Conservation (phyloP, 1,139 yeast species). For the Spathaspora sp. region DNA sequence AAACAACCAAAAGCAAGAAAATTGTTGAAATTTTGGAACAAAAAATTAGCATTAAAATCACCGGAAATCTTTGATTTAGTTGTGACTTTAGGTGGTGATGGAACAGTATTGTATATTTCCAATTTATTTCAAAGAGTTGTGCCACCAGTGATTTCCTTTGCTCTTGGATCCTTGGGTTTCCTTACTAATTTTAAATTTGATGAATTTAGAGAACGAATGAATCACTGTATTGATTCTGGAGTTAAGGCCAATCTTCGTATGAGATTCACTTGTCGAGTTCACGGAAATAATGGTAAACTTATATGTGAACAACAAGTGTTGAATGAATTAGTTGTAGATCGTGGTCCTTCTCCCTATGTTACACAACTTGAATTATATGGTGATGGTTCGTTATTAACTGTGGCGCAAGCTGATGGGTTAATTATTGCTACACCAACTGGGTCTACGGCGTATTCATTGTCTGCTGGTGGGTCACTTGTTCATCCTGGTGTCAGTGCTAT, state of each 20-base stretch:
- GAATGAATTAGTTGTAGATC: constrained; percentile 79
- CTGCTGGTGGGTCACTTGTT: constrained; percentile 86
- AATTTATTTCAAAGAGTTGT: constrained; percentile 77
- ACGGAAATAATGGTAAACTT: constrained; percentile 54
- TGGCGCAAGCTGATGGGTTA: constrained; percentile 88
- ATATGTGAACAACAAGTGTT: constrained; percentile 76
- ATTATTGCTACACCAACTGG: constrained; percentile 95
- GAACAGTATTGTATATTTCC: constrained; percentile 80
- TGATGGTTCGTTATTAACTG: constrained; percentile 74
- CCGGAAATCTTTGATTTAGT: constrained; percentile 73
- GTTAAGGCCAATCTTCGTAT: constrained; percentile 77
- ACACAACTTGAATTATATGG: constrained; percentile 83
- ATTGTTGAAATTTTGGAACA: constrained; percentile 67
- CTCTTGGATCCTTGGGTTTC: constrained; percentile 81
- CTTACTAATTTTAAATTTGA: constrained; percentile 77
- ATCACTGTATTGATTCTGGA: constrained; percentile 61
- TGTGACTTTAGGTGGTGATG: constrained; percentile 88
- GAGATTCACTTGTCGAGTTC: constrained; percentile 75
- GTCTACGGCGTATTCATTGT: constrained; percentile 87
- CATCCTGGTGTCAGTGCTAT: constrained; percentile 90
- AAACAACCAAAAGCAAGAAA: constrained; percentile 42
- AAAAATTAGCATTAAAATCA: constrained; percentile 50
- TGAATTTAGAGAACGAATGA: constrained; percentile 57
- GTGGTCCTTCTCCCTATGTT: constrained; percentile 88
- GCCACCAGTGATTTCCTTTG: constrained; percentile 84